Percentiles rank a stretch among this genome's conserved stretches.
These are phyloP conservation scores for Cryptococcus floricola DNA, from an alignment of 1,284 basidiomycete genomes.

Conservation along the genomic window DNA sequence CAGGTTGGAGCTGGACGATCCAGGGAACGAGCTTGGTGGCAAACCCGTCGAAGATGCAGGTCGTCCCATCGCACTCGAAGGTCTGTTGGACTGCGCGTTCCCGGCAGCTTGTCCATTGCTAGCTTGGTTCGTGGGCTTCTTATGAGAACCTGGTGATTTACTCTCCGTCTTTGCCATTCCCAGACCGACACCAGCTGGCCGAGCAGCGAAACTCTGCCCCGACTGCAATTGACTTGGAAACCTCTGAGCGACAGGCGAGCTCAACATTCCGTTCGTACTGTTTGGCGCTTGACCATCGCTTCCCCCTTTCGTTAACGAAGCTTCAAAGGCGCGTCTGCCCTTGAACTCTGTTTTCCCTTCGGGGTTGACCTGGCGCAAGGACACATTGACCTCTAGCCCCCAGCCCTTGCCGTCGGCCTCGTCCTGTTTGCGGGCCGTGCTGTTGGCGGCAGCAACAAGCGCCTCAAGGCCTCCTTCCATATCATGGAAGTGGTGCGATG, in stretches of 20 bases:
- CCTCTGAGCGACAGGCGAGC: constrained; percentile 2
- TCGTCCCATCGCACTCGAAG: background rate
- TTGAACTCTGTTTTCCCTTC: constrained; percentile 37
- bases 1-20: constrained; percentile 10
- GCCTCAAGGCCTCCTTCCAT: constrained; percentile 39
- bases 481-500: constrained; percentile 21
- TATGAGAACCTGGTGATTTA: background rate
- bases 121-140: background rate
- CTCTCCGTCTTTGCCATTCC: too few relatives aligned
- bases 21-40: constrained; percentile 17
- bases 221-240: background rate
- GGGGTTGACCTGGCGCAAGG: constrained; percentile 37
- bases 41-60: constrained; percentile 11
- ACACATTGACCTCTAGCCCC: constrained; percentile 43
- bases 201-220: constrained; percentile 1
- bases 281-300: background rate
- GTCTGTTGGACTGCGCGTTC: too few relatives aligned
- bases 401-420: constrained; percentile 42
- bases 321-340: constrained; percentile 34
- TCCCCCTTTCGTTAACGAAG: constrained; percentile 25
- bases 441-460: constrained; percentile 33
- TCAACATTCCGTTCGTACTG: background rate
- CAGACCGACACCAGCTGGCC: background rate
- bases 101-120: background rate
- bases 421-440: background rate